Percentiles rank a stretch among this genome's conserved stretches.
These are phyloP conservation scores for Phanerodontia chrysosporium DNA, from an alignment of 768 basidiomycete species.

Conservation along the genomic window DNA sequence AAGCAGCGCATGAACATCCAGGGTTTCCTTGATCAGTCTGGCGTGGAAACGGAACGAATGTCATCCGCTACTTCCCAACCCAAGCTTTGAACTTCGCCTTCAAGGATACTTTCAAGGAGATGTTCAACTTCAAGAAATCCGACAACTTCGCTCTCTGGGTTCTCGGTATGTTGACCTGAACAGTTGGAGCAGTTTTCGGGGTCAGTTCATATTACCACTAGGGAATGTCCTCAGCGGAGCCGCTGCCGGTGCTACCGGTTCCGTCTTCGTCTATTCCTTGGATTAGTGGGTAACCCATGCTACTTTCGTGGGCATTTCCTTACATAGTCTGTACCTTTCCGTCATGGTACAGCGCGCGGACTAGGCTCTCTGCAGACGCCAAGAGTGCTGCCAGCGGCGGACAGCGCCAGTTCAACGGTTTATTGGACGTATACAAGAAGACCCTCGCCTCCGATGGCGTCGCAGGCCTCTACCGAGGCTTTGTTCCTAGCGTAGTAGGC, in stretches of 20 bases:
- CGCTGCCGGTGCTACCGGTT: constrained; percentile 38
- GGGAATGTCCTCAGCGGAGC: constrained; percentile 42
- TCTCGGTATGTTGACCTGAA: constrained; percentile 19
- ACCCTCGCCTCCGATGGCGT: constrained; percentile 38
- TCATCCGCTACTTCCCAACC: constrained; percentile 43
- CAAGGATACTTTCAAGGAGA: constrained; percentile 39
- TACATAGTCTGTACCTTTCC: too few species aligned
- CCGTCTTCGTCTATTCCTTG: constrained; percentile 42
- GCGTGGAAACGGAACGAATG: constrained; percentile 42
- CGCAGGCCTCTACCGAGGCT: constrained; percentile 38
- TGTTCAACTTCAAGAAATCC: constrained; percentile 32
- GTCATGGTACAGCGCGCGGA: constrained; percentile 30
- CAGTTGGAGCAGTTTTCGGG: not conserved
- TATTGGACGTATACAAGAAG: constrained; percentile 41
- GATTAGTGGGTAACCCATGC: constrained; percentile 32
- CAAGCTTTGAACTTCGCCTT: constrained; percentile 46
- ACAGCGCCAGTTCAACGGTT: constrained; percentile 36
- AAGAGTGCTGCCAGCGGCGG: constrained; percentile 35
- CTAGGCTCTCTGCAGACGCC: constrained; percentile 37
- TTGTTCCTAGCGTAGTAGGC: constrained; percentile 37
- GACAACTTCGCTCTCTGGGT: constrained; percentile 37
- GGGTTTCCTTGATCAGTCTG: constrained; percentile 27
- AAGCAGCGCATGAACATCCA: not conserved
- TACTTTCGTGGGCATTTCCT: too few species aligned
- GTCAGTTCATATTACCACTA: constrained; percentile 9